Percentiles rank a stretch among this genome's conserved stretches.
These are phyloP conservation scores for Pichia sp. DNA, from an alignment of 1,139 yeast species.

Conservation along the genomic window DNA sequence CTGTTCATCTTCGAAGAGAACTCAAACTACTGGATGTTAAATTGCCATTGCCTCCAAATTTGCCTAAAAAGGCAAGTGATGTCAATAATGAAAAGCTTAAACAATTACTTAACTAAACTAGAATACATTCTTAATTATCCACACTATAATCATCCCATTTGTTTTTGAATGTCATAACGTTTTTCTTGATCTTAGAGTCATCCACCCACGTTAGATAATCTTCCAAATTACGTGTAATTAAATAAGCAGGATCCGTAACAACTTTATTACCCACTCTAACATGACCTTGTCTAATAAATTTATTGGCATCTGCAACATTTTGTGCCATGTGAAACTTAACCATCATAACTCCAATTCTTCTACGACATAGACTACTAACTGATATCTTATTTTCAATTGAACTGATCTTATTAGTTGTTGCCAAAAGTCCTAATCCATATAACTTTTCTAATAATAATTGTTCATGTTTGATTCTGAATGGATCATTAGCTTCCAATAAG, in stretches of 20 bases:
- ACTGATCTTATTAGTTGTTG: slow-evolving; percentile 84
- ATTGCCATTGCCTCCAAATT: slow-evolving; percentile 50
- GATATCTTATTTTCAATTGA: slow-evolving; percentile 87
- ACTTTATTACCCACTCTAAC: slow-evolving; percentile 96
- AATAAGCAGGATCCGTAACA: slow-evolving; percentile 90
- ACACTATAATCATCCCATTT: slow-evolving; percentile 68
- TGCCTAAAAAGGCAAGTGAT: slow-evolving; percentile 56
- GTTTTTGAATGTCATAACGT: slow-evolving; percentile 82
- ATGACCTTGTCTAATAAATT: slow-evolving; percentile 93
- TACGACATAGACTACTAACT: slow-evolving; percentile 85
- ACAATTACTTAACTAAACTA: slow-evolving; percentile 18
- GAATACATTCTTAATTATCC: not conserved
- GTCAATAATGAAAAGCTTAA: slow-evolving; percentile 46
- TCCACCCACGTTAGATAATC: slow-evolving; percentile 98
- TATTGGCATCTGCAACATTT: slow-evolving; percentile 79
- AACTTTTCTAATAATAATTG: slow-evolving; percentile 79
- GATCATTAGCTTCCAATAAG: slow-evolving; percentile 76
- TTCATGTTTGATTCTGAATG: slow-evolving; percentile 81
- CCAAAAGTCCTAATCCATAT: slow-evolving; percentile 77
- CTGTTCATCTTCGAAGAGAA: slow-evolving; percentile 49
- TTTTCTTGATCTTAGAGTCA: slow-evolving; percentile 83
- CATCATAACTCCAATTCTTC: slow-evolving; percentile 94
- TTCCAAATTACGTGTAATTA: slow-evolving; percentile 88
- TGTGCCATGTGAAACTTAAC: slow-evolving; percentile 93
- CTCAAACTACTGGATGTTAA: slow-evolving; percentile 53